Percentiles rank a stretch among this genome's conserved stretches.
Evolutionary conservation across 1,284 basidiomycete genomes (phyloP).

Genomic region (Trametes sp.): DNA sequence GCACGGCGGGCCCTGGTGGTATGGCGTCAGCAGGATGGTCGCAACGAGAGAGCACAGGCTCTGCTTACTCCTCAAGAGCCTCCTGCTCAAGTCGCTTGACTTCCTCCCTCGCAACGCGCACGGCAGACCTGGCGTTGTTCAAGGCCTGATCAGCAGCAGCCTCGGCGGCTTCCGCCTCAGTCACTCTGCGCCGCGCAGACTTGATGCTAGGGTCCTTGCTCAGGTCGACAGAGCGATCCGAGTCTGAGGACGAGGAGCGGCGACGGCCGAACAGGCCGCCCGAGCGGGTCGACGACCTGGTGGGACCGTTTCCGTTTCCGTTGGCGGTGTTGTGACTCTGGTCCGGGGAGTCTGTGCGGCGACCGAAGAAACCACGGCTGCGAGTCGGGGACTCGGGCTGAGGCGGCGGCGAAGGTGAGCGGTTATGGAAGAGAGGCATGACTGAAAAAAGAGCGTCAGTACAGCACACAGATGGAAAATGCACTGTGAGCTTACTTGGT

Average conservation of each 20-base stretch:
- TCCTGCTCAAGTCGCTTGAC: conserved; percentile 61
- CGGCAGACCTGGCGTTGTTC: conserved; percentile 51
- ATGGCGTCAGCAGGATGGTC: conserved; percentile 5
- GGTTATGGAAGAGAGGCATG: conserved; percentile 34
- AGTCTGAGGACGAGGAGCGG: conserved; percentile 37
- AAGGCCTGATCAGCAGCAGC: conserved; percentile 62
- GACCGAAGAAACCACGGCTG: conserved; percentile 33
- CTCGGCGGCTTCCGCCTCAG: conserved; percentile 62
- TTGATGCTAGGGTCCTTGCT: conserved; percentile 58
- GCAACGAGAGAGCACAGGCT: neutral
- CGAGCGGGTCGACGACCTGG: conserved; percentile 26
- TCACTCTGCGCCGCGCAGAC: conserved; percentile 59
- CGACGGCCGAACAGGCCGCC: conserved; percentile 40
- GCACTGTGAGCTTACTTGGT: neutral
- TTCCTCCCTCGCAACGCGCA: conserved; percentile 60
- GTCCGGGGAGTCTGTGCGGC: conserved; percentile 29
- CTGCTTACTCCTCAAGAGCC: conserved; percentile 62
- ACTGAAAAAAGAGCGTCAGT: neutral
- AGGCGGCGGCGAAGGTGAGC: conserved; percentile 31
- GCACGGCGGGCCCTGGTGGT: conserved; percentile 57
- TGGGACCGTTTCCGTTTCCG: conserved; percentile 13
- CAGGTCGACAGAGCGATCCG: conserved; percentile 22
- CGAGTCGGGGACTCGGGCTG: conserved; percentile 21
- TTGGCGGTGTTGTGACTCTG: conserved; percentile 16
- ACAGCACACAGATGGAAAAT: neutral